phyloP scores from a whole-genome alignment of 1,139 yeast genomes.

The Candida smagusa region DNA sequence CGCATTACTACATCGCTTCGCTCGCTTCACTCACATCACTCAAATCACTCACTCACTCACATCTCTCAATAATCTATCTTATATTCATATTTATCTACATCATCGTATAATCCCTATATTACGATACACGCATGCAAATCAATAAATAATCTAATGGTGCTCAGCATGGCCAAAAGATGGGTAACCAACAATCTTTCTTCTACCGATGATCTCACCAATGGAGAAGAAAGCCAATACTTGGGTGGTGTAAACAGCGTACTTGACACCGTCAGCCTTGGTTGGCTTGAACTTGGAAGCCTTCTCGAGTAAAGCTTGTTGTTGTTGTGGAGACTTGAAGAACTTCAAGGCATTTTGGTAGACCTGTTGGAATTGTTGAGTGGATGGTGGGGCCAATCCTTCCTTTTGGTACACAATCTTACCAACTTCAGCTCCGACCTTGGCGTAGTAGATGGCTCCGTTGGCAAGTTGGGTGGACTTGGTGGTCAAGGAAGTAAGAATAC shows the following conservation, averaged over 20 bases:
- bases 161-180: slow-evolving; percentile 39
- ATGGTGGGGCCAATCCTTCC: slow-evolving; percentile 93
- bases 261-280: slow-evolving; percentile 55
- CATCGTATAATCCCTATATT: slow-evolving; percentile 1
- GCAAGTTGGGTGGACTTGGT: slow-evolving; percentile 39
- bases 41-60: too few species aligned
- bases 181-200: slow-evolving; percentile 90
- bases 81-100: not conserved
- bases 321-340: slow-evolving; percentile 34
- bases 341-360: slow-evolving; percentile 57
- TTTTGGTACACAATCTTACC: slow-evolving; percentile 86
- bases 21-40: too few species aligned
- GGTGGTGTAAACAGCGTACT: slow-evolving; percentile 72
- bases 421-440: slow-evolving; percentile 84
- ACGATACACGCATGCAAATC: slow-evolving; percentile 2
- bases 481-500: slow-evolving; percentile 34
- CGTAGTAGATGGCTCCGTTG: slow-evolving; percentile 72
- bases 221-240: slow-evolving; percentile 91
- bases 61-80: too few species aligned
- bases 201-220: slow-evolving; percentile 94
- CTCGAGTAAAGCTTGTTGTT: slow-evolving; percentile 47
- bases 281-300: slow-evolving; percentile 47
- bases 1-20: too few species aligned
- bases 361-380: slow-evolving; percentile 70
- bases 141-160: slow-evolving; percentile 18